Percentiles rank a stretch among this genome's conserved stretches.
These are phyloP conservation scores for Auriscalpium vulgare DNA, from an alignment of 768 basidiomycete species.

Conservation along the genomic window DNA sequence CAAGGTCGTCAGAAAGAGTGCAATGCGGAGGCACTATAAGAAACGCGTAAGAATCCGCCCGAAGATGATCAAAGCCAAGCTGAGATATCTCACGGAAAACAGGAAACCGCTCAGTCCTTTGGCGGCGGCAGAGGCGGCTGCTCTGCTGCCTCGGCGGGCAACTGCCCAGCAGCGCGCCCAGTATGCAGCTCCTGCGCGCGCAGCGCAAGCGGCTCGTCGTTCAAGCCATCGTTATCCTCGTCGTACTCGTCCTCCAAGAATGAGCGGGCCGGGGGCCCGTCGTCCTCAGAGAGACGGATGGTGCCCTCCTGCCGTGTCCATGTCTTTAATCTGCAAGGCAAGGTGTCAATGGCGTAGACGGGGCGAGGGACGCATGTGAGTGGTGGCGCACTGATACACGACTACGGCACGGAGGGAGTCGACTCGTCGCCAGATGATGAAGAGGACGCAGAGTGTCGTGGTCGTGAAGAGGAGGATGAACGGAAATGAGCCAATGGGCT, in stretches of 20 bases:
- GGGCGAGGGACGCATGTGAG: not conserved
- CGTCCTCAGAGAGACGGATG: conserved; percentile 60
- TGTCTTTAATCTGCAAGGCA: conserved; percentile 41
- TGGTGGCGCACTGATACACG: conserved; percentile 42
- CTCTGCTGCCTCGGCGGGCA: too few species aligned
- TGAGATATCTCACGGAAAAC: too few species aligned
- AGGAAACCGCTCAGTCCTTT: too few species aligned
- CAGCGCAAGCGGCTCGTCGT: not conserved
- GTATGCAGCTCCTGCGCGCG: not conserved
- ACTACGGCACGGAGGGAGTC: conserved; percentile 45
- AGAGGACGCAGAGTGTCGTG: conserved; percentile 46
- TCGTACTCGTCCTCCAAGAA: conserved; percentile 51
- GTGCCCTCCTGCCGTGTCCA: conserved; percentile 43
- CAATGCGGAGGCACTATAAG: too few species aligned
- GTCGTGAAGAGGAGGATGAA: conserved; percentile 47
- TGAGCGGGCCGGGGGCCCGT: conserved; percentile 54
- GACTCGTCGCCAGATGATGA: conserved; percentile 55
- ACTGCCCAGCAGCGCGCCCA: too few species aligned
- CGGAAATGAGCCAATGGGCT: conserved; percentile 51
- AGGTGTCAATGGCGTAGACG: not conserved
- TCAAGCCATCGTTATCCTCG: conserved; percentile 26
- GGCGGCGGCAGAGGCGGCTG: too few species aligned
- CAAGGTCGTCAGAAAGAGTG: too few species aligned
- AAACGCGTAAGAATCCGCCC: too few species aligned
- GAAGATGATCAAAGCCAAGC: too few species aligned